These are phyloP conservation scores for Apiospora sp. DNA, from an alignment of 2,329 filamentous ascomycete species.

Conservation along the genomic window DNA sequence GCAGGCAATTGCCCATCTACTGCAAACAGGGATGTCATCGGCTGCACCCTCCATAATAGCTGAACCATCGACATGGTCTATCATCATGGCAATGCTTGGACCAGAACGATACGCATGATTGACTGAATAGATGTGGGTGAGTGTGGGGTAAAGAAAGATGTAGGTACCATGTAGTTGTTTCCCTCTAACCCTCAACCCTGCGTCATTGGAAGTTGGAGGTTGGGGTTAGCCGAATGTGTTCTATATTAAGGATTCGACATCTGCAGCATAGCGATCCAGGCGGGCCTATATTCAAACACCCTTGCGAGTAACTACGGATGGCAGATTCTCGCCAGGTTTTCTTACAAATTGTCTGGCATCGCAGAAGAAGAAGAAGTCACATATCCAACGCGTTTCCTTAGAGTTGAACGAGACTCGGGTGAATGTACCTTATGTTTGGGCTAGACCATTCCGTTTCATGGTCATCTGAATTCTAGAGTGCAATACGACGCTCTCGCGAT, in stretches of 20 bases:
- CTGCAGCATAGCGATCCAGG: slow-evolving; percentile 19
- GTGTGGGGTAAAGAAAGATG: slow-evolving; percentile 15
- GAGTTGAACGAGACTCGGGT: background rate
- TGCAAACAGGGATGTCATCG: background rate
- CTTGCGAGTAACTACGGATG: background rate
- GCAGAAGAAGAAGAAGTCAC: background rate
- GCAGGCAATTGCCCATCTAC: background rate
- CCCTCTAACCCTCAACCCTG: background rate
- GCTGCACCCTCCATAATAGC: background rate
- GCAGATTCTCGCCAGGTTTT: background rate
- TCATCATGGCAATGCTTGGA: slow-evolving; percentile 17
- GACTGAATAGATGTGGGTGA: slow-evolving; percentile 9
- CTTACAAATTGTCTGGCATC: background rate
- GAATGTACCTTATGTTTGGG: background rate
- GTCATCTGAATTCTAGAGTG: background rate
- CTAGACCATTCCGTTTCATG: background rate
- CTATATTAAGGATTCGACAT: slow-evolving; percentile 15
- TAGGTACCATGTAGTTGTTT: background rate
- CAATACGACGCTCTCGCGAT: background rate
- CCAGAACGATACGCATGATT: background rate
- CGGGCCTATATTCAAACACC: slow-evolving; percentile 13
- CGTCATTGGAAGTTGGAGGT: slow-evolving; percentile 17
- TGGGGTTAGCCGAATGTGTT: slow-evolving; percentile 14
- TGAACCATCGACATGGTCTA: slow-evolving; percentile 6
- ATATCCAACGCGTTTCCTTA: background rate